Base-by-base conservation (phyloP, 768 basidiomycete species). In the Trametes cingulata region DNA sequence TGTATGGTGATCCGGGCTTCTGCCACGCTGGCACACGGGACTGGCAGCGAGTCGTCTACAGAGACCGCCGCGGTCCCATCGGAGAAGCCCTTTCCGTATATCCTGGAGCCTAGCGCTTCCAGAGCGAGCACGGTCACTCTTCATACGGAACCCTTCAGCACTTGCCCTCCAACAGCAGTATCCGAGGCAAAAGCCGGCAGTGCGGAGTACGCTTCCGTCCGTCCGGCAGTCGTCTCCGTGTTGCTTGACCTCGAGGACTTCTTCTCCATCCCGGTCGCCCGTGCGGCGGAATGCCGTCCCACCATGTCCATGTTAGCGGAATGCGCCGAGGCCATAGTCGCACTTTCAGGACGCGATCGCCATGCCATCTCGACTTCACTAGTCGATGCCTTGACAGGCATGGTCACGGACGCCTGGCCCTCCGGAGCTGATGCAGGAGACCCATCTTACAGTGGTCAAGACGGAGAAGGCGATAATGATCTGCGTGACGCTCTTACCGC, bases 1-100 rank as follows among this genome's bases (percentile, higher is more conserved):
- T 52, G 27, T 25, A 62, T 62, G 54, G 55, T 55, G 36, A 37
- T 62, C 25, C 60, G 60, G 15, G 60, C 60, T 2, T 49, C 60
- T 0, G 50, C 60, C 9, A 14, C 43, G 3, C 41, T 62, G 15
- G 60, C 60, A 3, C 48, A 25, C 1, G 4, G 42, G 2, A 43
- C 25, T 42, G 22, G 14, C 7, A 5, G 50, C 3, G 9, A n/a
- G n/a, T 25, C 41, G 22, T 19, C 40, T 5, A 3, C 48, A 2
- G 29, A 1, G 15, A 6, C 25, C 19, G 6, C 40, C 10, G 25
- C 2, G 12, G 7, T 17, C n/a, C 39, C 25, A 3, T 35, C 27
- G 1, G 15, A 10, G 24, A 25, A 45, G 20, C 53, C 22, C 1
- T 1, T 5, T 2, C 29, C 27, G n/a, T 54, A 33, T 17, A 22